Base-by-base conservation (phyloP, 352 stramenopile species). In the Phytophthora sp. region DNA sequence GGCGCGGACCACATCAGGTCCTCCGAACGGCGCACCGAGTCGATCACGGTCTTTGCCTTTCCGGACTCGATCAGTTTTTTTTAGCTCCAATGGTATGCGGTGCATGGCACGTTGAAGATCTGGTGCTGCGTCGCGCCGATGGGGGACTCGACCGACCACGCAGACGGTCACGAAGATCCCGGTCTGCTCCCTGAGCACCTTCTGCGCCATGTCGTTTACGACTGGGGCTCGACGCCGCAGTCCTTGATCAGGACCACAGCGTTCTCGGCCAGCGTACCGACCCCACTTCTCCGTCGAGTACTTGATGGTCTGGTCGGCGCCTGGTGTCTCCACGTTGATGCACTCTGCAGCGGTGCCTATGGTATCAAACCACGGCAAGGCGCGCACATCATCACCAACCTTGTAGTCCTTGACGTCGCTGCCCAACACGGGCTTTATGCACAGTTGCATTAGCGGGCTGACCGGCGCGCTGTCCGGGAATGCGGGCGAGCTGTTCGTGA, bases 21-120 rank as follows among this genome's bases (percentile, higher is more conserved):
- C 36, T 88, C 69, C 18, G 91, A 82, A 36, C 66, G 56, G 50
- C 86, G 74, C 18, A 86, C 69, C 62, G 72, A 78, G 53, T 82
- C 71, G 21, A 85, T 69, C 4, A 80, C 47, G 1, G 74, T 69
- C 57, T 86, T 82, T 1, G 86, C 27, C 31, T 75, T 30, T 6
- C 52, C 62, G n/a, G 55, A 42, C 52, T 75, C 67, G 26, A 83
- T 63, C 8, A 88, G 57, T 21, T 67, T 68, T 15, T n/a, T 70
- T 72, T 15, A 90, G 57, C 42, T 69, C 64, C 36, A 70, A 7
- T 16, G 44, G 45, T 65, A 59, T 38, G 61, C 54, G 0, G 66
- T 60, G 54, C 58, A 13, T 4, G 60, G 59, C n/a, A 49, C 27
- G 38, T 64, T 64, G 30, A 69, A 66, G 20, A 69, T 63, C 26